Evolutionary conservation across 2,329 filamentous ascomycete species (phyloP), one percentile per base, ranked within the genome.

Genomic region (Exserohilum rostratum): DNA sequence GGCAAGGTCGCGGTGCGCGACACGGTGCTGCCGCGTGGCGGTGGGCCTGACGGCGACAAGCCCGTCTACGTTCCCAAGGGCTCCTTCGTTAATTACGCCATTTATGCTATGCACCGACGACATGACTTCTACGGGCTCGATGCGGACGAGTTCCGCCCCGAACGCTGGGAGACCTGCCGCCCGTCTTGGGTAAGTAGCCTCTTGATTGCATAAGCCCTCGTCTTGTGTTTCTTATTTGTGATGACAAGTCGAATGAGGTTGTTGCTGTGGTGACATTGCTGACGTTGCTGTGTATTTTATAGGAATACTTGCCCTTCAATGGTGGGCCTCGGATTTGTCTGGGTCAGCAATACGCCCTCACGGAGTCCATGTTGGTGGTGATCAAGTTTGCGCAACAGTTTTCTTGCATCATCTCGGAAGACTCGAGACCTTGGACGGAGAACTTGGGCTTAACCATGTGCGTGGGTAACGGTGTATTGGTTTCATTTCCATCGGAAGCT

Each of bases 51-150:
- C 46, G 69, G 72, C 5, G 57, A 34, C 1, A 55, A 58, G 5
- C 75, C 74, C 0, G 48, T 76, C 9, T 62, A 68, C n/a, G 55
- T 77, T 1, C 60, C 61, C 6, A 69, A 74, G 45, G 74, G 70
- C 7, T 17, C 56, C 20, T 46, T 57, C n/a, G 64, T 68, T 1
- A 56, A 62, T 5, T 75, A 67, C 37, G 53, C 50, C 7, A 60
- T 71, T 9, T 73, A 71, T 35, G 60, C 58, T 3, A 72, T 76
- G 58, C 71, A 76, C 11, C 59, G 72, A 3, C 61, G 69, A 2
- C 67, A 65, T 29, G 72, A 77, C 31, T 50, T 76, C 6, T 77
- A 68, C 62, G 74, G 74, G 1, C 45, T 59, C n/a, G 73, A 77
- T 44, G 74, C 73, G 0, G 58, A 70, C 7, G 65, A 62, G 6